A percentile compares a stretch with the other conserved stretches of the same genome.
phyloP scores from a whole-genome alignment of 495 filamentous ascomycete genomes.

The Hypoxylon trugodes region DNA sequence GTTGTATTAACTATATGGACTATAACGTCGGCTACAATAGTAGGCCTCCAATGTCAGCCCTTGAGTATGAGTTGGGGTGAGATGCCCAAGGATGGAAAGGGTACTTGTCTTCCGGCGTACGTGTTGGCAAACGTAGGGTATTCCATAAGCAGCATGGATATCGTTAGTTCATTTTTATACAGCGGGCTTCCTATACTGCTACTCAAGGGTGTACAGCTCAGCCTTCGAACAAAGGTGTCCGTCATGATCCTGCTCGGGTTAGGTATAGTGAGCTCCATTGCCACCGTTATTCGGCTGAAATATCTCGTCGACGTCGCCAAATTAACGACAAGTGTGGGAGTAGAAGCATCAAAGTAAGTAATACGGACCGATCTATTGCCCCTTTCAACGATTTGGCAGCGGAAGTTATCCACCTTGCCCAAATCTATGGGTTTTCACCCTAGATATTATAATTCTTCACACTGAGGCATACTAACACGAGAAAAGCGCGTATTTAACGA shows the following conservation, averaged over 20 bases:
- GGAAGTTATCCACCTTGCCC: too few relatives aligned
- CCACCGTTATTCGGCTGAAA: constrained; percentile 7
- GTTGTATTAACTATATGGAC: constrained; percentile 3
- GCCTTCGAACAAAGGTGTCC: neutral
- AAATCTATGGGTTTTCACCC: too few relatives aligned
- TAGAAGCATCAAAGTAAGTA: constrained; percentile 1
- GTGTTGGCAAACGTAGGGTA: constrained; percentile 1
- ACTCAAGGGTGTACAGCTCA: constrained; percentile 8
- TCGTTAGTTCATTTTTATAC: neutral
- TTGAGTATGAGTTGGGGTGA: constrained; percentile 2
- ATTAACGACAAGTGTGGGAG: neutral
- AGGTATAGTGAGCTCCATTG: constrained; percentile 9
- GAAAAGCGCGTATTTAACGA: constrained; percentile 5
- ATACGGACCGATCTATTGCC: too few relatives aligned
- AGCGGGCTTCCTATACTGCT: constrained; percentile 1
- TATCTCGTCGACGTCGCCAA: constrained; percentile 10
- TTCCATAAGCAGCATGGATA: constrained; percentile 6
- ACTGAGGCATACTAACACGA: too few relatives aligned
- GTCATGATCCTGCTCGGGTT: constrained; percentile 1
- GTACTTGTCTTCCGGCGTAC: constrained; percentile 5
- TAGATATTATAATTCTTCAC: too few relatives aligned
- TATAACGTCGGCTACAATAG: neutral
- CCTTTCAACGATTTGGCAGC: too few relatives aligned
- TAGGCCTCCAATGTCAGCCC: constrained; percentile 2
- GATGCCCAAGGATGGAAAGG: too few relatives aligned